These are phyloP conservation scores for Serendipita indica DNA, from an alignment of 768 basidiomycete genomes.

Conservation along the genomic window DNA sequence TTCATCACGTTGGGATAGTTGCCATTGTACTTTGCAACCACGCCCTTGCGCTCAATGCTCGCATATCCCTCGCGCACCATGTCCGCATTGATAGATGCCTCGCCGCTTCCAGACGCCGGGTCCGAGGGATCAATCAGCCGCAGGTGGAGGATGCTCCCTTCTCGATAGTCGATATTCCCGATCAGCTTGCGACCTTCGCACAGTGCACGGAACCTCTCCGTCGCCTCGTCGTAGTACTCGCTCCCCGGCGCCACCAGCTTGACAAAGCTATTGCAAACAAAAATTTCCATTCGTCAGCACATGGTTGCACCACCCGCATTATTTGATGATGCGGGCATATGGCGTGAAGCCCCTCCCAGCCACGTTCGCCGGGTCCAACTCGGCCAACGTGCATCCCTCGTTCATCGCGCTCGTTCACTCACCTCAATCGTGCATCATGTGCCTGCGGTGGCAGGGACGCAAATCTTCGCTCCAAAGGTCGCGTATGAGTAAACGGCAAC, in stretches of 20 bases:
- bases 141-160: slow-evolving; percentile 65
- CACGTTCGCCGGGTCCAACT: neutral
- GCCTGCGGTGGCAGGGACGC: slow-evolving; percentile 83
- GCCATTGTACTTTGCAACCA: slow-evolving; percentile 44
- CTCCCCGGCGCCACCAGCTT: slow-evolving; percentile 65
- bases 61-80: slow-evolving; percentile 81
- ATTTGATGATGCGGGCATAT: slow-evolving; percentile 6
- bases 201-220: slow-evolving; percentile 70
- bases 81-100: slow-evolving; percentile 77
- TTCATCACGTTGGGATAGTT: slow-evolving; percentile 56
- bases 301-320: neutral
- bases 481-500: slow-evolving; percentile 63
- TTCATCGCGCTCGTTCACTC: slow-evolving; percentile 16
- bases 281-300: neutral
- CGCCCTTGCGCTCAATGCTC: slow-evolving; percentile 54
- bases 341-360: too few species aligned
- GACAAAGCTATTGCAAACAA: slow-evolving; percentile 50
- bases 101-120: slow-evolving; percentile 49
- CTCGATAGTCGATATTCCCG: slow-evolving; percentile 84
- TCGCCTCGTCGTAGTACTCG: slow-evolving; percentile 75
- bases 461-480: slow-evolving; percentile 85
- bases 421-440: slow-evolving; percentile 86
- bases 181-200: slow-evolving; percentile 92
- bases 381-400: too few species aligned
- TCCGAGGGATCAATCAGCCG: slow-evolving; percentile 84